These are phyloP conservation scores for Geosmithia putterillii DNA, from an alignment of 2,329 filamentous ascomycete species.

Conservation along the genomic window DNA sequence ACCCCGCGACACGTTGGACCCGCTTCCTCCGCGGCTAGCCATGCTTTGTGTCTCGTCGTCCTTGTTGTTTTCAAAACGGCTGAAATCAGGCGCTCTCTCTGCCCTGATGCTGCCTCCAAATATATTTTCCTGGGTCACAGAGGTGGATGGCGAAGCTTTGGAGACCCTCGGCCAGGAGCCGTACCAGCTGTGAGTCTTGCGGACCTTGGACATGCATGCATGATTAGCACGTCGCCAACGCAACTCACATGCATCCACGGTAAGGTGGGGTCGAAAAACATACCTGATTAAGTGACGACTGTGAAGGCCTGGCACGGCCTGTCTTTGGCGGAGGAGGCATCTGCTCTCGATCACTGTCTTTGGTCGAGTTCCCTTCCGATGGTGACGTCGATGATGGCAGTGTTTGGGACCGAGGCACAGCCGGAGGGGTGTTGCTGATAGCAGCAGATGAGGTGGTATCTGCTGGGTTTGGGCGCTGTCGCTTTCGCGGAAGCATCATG, in stretches of 20 bases:
- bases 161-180: conserved; percentile 44
- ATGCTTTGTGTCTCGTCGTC: conserved; percentile 17
- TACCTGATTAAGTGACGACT: neutral
- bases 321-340: neutral
- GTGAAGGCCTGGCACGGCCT: neutral
- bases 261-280: neutral
- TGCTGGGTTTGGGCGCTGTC: conserved; percentile 3
- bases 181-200: conserved; percentile 49
- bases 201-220: conserved; percentile 21
- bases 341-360: conserved; percentile 4
- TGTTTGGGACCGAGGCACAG: neutral
- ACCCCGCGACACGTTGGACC: conserved; percentile 11
- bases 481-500: conserved; percentile 5
- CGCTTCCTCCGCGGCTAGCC: conserved; percentile 11
- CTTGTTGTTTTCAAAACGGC: conserved; percentile 35
- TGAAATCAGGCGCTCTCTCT: conserved; percentile 32
- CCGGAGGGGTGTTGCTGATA: neutral
- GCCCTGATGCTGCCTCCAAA: conserved; percentile 40
- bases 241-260: neutral
- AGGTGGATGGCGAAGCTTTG: conserved; percentile 47
- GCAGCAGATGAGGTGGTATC: neutral
- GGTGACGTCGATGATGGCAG: conserved; percentile 1
- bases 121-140: conserved; percentile 49
- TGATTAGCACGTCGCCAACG: neutral
- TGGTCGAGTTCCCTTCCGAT: conserved; percentile 1